Evolutionary conservation across 148 eudicot species (phyloP).

Genomic region (Camellia japonica): DNA sequence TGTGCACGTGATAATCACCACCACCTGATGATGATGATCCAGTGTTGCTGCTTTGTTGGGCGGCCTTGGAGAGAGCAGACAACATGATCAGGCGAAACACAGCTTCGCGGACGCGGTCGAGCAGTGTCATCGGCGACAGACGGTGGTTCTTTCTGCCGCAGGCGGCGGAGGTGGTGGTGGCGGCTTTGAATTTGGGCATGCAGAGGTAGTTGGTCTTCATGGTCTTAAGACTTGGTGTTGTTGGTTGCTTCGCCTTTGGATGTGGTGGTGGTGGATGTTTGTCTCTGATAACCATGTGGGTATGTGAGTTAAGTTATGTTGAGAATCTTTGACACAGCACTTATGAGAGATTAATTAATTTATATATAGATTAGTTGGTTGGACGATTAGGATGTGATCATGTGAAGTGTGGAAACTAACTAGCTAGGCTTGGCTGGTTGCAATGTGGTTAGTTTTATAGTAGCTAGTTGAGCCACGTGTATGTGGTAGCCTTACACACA

Average conservation of each 20-base stretch:
- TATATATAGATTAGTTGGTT: background rate
- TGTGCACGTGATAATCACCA: constrained; percentile 10
- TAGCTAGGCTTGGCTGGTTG: background rate
- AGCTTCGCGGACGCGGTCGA: constrained; percentile 59
- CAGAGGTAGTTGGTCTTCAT: constrained; percentile 54
- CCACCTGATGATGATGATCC: background rate
- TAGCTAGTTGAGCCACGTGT: too few relatives aligned
- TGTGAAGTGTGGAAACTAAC: too few relatives aligned
- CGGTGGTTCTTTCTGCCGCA: constrained; percentile 20
- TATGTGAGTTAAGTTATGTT: background rate
- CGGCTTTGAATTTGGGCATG: constrained; percentile 39
- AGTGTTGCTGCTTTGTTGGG: constrained; percentile 2
- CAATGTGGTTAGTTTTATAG: background rate
- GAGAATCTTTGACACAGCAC: constrained; percentile 19
- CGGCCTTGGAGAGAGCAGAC: constrained; percentile 53
- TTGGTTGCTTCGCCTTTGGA: background rate
- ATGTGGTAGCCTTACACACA: too few relatives aligned
- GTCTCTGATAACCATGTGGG: constrained; percentile 11
- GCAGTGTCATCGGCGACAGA: constrained; percentile 35
- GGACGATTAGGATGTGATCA: background rate
- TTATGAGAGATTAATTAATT: background rate
- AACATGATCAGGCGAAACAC: constrained; percentile 66
- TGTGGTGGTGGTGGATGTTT: background rate
- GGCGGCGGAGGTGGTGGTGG: background rate
- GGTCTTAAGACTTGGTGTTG: background rate